phyloP scores from a whole-genome alignment of 2,329 filamentous ascomycete genomes.

The Gnomoniopsis smithogilvyi region DNA sequence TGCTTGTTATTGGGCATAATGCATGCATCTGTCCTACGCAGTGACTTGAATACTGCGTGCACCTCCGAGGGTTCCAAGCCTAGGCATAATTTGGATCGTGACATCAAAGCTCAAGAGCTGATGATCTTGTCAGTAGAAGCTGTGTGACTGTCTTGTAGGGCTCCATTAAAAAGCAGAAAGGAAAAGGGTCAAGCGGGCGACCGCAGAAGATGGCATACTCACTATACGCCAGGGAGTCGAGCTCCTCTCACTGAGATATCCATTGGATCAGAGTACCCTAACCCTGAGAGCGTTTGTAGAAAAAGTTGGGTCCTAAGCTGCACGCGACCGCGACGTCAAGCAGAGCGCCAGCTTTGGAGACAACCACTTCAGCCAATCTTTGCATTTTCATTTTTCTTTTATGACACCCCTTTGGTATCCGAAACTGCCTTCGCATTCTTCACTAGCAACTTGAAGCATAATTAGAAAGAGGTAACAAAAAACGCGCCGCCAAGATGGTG shows the following conservation, averaged over 20 bases:
- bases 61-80: too few relatives aligned
- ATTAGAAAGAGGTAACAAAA: slow-evolving; percentile 15
- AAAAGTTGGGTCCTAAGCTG: slow-evolving; percentile 8
- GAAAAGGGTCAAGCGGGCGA: too few relatives aligned
- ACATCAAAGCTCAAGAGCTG: too few relatives aligned
- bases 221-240: too few relatives aligned
- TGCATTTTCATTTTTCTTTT: background rate
- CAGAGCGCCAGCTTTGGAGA: background rate
- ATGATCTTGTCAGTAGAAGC: too few relatives aligned
- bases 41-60: too few relatives aligned
- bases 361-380: background rate
- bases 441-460: background rate
- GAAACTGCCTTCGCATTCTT: background rate
- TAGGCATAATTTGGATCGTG: too few relatives aligned
- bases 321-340: slow-evolving; percentile 11
- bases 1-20: background rate
- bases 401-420: background rate
- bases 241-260: too few relatives aligned
- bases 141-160: too few relatives aligned
- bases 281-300: background rate
- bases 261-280: too few relatives aligned
- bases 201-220: too few relatives aligned
- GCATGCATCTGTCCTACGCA: background rate
- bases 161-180: too few relatives aligned
- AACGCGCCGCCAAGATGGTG: slow-evolving; percentile 54